Percentiles rank a stretch among this genome's conserved stretches.
These are phyloP conservation scores for Colletotrichum costaricense DNA, from an alignment of 2,329 filamentous ascomycete species.

Conservation along the genomic window DNA sequence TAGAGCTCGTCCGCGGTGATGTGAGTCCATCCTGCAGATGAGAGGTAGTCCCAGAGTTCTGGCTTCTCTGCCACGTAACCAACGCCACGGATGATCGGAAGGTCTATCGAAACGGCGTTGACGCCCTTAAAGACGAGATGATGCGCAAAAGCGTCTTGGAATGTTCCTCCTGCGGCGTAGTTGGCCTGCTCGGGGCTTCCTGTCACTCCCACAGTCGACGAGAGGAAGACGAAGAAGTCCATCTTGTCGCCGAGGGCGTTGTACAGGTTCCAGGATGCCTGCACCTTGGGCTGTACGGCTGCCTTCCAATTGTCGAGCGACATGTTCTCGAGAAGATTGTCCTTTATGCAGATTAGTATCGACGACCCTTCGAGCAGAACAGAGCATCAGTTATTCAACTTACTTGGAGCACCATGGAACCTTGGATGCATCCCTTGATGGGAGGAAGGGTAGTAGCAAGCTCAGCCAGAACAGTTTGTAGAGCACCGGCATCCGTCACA, in stretches of 20 bases:
- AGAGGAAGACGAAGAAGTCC: conserved; percentile 51
- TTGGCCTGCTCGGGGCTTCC: conserved; percentile 52
- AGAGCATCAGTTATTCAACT: neutral
- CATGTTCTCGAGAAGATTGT: conserved; percentile 34
- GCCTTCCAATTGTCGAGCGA: conserved; percentile 34
- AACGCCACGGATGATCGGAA: conserved; percentile 62
- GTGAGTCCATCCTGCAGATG: conserved; percentile 38
- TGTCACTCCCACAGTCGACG: conserved; percentile 41
- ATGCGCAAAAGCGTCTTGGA: conserved; percentile 54
- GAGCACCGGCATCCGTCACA: conserved; percentile 26
- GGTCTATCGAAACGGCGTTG: conserved; percentile 60
- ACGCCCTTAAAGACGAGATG: conserved; percentile 52
- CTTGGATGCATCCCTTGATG: conserved; percentile 33
- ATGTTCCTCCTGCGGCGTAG: conserved; percentile 57
- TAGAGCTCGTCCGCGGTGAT: conserved; percentile 40
- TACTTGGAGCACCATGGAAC: conserved; percentile 39
- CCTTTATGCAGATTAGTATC: conserved; percentile 16
- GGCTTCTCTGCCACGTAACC: conserved; percentile 62
- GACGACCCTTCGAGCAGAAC: too few species aligned
- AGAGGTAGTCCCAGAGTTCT: conserved; percentile 38
- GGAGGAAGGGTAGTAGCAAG: conserved; percentile 17
- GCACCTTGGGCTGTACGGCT: conserved; percentile 46
- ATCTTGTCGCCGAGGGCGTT: conserved; percentile 43
- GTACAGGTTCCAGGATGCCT: conserved; percentile 45
- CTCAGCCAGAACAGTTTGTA: conserved; percentile 4